Conservation (phyloP, 1,139 yeast species). For the Candida neerlandica region DNA sequence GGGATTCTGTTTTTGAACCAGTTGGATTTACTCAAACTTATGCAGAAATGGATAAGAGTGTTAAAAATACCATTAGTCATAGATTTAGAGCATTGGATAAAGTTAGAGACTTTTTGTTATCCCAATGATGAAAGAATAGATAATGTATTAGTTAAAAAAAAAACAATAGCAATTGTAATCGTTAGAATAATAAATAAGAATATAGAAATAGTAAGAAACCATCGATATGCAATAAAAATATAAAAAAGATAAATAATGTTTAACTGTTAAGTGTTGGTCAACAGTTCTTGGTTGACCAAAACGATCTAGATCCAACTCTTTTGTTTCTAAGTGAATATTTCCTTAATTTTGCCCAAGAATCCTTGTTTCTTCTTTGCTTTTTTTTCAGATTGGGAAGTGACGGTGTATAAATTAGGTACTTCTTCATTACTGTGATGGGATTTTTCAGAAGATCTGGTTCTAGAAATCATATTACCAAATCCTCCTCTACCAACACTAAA, state of each 20-base stretch:
- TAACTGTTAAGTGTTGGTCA: too few species aligned
- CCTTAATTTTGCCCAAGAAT: slow-evolving; percentile 35
- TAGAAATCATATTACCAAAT: slow-evolving; percentile 47
- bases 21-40: slow-evolving; percentile 69
- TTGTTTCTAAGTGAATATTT: slow-evolving; percentile 24
- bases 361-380: slow-evolving; percentile 27
- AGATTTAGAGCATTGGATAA: slow-evolving; percentile 80
- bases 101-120: slow-evolving; percentile 58
- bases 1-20: slow-evolving; percentile 93
- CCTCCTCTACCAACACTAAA: slow-evolving; percentile 52
- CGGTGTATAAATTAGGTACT: slow-evolving; percentile 26
- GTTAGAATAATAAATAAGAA: background rate
- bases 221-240: background rate
- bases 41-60: slow-evolving; percentile 84
- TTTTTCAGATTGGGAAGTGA: slow-evolving; percentile 27
- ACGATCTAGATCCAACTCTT: background rate
- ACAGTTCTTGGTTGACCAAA: too few species aligned
- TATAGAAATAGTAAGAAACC: background rate
- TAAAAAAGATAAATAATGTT: background rate
- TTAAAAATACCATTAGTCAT: slow-evolving; percentile 84
- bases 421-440: slow-evolving; percentile 3
- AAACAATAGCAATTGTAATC: background rate
- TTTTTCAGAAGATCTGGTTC: slow-evolving; percentile 13
- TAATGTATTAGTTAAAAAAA: background rate
- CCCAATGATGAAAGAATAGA: slow-evolving; percentile 6